Percentiles rank a stretch among this genome's conserved stretches.
Conservation (phyloP, 441 rosid species). For the Rhodomyrtus psidioides region DNA sequence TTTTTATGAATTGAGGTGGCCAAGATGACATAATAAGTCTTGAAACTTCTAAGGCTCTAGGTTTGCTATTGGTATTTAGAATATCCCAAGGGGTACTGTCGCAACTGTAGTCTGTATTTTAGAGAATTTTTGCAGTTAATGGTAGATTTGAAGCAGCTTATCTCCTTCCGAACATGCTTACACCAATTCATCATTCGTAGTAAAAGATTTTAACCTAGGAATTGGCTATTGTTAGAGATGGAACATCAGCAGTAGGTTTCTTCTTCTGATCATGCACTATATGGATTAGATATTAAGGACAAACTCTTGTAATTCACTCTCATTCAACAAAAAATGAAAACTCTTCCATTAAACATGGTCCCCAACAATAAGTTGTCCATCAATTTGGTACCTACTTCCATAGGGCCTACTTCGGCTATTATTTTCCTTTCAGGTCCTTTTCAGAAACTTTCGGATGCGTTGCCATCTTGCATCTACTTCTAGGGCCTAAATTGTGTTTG, state of each 20-base stretch:
- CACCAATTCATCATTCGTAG: not conserved
- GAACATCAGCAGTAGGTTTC: not conserved
- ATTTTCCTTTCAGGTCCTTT: not conserved
- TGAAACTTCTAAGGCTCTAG: no score
- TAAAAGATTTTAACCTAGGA: not conserved
- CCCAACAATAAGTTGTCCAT: not conserved
- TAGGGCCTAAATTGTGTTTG: not conserved
- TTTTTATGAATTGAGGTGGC: no score
- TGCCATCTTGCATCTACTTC: not conserved
- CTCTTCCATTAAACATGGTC: not conserved
- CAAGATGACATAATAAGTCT: no score
- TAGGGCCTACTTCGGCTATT: not conserved
- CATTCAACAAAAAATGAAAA: not conserved
- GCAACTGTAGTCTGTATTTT: not conserved
- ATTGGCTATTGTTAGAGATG: not conserved
- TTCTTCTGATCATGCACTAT: not conserved
- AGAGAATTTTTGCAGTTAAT: not conserved
- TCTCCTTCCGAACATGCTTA: not conserved
- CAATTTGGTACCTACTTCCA: not conserved
- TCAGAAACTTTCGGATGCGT: not conserved
- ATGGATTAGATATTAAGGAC: not conserved
- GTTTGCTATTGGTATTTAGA: no score
- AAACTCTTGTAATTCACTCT: not conserved
- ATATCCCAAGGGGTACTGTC: accelerated
- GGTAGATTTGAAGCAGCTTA: not conserved